Percentiles rank a stretch among this genome's conserved stretches.
phyloP scores from a whole-genome alignment of 2,329 filamentous ascomycete species.

The Fusarium sp. region DNA sequence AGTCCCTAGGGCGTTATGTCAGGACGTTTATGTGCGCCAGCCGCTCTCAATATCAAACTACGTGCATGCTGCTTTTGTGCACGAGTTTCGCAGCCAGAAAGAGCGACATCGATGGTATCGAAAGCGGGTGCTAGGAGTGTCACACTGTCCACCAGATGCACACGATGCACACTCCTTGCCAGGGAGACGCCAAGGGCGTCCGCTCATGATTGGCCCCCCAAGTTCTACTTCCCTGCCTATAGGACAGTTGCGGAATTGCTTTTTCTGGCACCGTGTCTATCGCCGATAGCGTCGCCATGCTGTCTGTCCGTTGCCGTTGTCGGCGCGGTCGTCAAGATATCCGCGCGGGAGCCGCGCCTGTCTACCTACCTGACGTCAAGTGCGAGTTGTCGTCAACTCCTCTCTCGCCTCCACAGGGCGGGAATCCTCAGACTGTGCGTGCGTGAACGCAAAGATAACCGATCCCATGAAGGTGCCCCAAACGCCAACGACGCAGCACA shows the following conservation, averaged over 20 bases:
- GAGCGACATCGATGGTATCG: not conserved
- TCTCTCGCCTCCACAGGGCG: not conserved
- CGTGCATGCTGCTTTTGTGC: not conserved
- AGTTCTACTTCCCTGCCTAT: constrained; percentile 31
- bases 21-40: constrained; percentile 22
- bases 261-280: constrained; percentile 26
- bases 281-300: not conserved
- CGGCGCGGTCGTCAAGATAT: constrained; percentile 8
- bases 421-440: constrained; percentile 7
- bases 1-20: constrained; percentile 20
- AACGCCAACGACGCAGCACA: constrained; percentile 25
- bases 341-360: constrained; percentile 16
- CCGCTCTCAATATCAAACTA: constrained; percentile 21
- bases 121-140: constrained; percentile 23
- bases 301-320: not conserved
- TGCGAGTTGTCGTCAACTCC: not conserved
- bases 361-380: not conserved
- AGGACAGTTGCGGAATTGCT: constrained; percentile 31
- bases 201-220: constrained; percentile 36
- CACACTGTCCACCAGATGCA: constrained; percentile 23
- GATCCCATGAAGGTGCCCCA: constrained; percentile 22
- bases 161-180: constrained; percentile 29
- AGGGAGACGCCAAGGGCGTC: constrained; percentile 21
- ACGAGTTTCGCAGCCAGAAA: not conserved
- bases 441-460: constrained; percentile 16